Evolutionary conservation across 2,329 filamentous ascomycete genomes (phyloP).

Genomic region (Cladophialophora psammophila): DNA sequence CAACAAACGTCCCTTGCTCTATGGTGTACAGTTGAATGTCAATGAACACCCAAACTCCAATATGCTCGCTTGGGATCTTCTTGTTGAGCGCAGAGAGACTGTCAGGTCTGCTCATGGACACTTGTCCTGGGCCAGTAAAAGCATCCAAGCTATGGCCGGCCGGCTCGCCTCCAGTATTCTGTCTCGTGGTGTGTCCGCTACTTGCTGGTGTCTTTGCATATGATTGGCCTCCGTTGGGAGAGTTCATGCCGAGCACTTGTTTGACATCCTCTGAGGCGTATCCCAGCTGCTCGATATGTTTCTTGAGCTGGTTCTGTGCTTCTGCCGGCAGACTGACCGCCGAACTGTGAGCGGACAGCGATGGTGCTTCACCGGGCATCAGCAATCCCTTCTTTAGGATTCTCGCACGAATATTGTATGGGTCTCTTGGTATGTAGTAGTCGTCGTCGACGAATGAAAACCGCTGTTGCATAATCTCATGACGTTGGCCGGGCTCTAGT

Average conservation of each 20-base stretch:
- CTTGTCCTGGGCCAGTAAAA: slow-evolving; percentile 42
- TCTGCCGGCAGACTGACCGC: slow-evolving; percentile 44
- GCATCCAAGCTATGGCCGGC: slow-evolving; percentile 33
- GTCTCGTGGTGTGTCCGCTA: slow-evolving; percentile 31
- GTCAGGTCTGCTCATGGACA: slow-evolving; percentile 34
- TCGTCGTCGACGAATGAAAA: slow-evolving; percentile 59
- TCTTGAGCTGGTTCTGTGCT: slow-evolving; percentile 43
- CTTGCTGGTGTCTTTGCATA: slow-evolving; percentile 28
- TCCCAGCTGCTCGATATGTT: slow-evolving; percentile 41
- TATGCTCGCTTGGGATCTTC: slow-evolving; percentile 39
- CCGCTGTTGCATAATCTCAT: slow-evolving; percentile 52
- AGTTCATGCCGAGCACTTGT: slow-evolving; percentile 36
- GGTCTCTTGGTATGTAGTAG: slow-evolving; percentile 89
- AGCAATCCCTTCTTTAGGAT: slow-evolving; percentile 83
- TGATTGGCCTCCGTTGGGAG: slow-evolving; percentile 20
- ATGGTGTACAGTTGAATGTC: slow-evolving; percentile 97
- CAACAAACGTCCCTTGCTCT: slow-evolving; percentile 89
- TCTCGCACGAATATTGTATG: slow-evolving; percentile 91
- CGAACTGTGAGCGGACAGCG: slow-evolving; percentile 58
- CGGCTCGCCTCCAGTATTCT: slow-evolving; percentile 32
- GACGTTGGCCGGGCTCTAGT: slow-evolving; percentile 42
- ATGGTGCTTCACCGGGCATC: slow-evolving; percentile 58
- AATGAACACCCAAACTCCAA: slow-evolving; percentile 86
- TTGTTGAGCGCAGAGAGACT: slow-evolving; percentile 35
- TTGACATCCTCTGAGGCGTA: slow-evolving; percentile 40